Percentiles rank a stretch among this genome's conserved stretches.
Evolutionary conservation across 2,329 filamentous ascomycete species (phyloP).

Genomic region (Cladophialophora exuberans): DNA sequence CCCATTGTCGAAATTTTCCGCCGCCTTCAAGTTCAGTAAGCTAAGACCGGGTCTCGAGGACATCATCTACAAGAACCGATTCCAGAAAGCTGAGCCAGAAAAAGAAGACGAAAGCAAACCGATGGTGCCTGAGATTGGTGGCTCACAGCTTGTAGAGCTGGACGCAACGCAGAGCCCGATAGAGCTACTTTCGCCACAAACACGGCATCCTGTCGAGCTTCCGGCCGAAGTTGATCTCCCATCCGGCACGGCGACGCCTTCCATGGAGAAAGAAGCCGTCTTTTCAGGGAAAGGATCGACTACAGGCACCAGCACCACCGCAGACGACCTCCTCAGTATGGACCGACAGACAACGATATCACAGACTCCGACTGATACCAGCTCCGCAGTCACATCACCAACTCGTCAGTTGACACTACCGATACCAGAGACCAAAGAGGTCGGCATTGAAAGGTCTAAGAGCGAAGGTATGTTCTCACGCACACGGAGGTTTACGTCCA

Average conservation of each 20-base stretch:
- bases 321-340: conserved; percentile 17
- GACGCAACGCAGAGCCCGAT: conserved; percentile 9
- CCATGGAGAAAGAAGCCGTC: not conserved
- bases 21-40: conserved; percentile 25
- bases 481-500: conserved; percentile 23
- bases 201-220: conserved; percentile 20
- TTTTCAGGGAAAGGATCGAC: conserved; percentile 1
- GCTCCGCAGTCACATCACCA: not conserved
- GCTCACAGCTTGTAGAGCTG: conserved; percentile 20
- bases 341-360: conserved; percentile 12
- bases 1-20: conserved; percentile 24
- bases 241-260: too few relatives aligned
- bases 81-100: conserved; percentile 23
- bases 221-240: conserved; percentile 16
- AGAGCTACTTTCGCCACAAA: conserved; percentile 17
- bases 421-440: not conserved
- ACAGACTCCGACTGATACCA: conserved; percentile 5
- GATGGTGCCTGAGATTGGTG: conserved; percentile 12
- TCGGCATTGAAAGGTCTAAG: conserved; percentile 16
- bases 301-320: conserved; percentile 9
- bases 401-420: not conserved
- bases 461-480: conserved; percentile 27
- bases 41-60: conserved; percentile 29
- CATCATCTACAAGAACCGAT: conserved; percentile 33
- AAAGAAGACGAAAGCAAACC: conserved; percentile 3